These are phyloP conservation scores for Cryptosporidium canis DNA, from an alignment of 169 alveolate species.

Conservation along the genomic window DNA sequence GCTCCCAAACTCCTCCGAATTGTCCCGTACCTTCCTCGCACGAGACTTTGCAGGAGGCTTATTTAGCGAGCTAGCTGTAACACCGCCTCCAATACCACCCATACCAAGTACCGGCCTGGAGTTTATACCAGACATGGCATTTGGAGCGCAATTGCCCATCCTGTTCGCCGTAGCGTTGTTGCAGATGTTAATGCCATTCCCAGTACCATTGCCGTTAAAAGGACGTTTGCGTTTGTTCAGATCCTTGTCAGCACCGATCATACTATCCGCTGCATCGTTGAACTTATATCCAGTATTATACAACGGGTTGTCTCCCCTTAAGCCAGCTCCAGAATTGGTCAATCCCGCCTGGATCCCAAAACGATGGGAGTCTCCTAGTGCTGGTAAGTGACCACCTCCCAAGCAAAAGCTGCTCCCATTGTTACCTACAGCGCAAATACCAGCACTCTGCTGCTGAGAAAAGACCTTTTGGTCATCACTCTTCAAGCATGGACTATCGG, in stretches of 20 bases:
- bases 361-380: neutral
- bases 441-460: neutral
- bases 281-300: neutral
- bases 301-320: neutral
- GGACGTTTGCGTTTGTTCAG: constrained; percentile 5
- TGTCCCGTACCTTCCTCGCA: constrained; percentile 23
- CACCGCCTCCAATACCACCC: neutral
- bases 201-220: neutral
- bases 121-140: neutral
- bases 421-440: neutral
- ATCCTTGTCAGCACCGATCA: neutral
- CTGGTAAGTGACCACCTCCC: neutral
- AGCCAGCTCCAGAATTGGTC: neutral
- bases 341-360: neutral
- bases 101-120: neutral
- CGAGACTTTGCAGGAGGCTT: constrained; percentile 32
- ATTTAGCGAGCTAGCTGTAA: neutral
- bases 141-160: neutral
- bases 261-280: neutral
- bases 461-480: neutral
- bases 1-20: constrained; percentile 23
- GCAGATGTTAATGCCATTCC: neutral
- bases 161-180: neutral
- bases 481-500: neutral
- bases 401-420: neutral